Percentiles rank a stretch among this genome's conserved stretches.
phyloP scores from a whole-genome alignment of 1,284 basidiomycete genomes.

The Paramarasmius palmivorus region DNA sequence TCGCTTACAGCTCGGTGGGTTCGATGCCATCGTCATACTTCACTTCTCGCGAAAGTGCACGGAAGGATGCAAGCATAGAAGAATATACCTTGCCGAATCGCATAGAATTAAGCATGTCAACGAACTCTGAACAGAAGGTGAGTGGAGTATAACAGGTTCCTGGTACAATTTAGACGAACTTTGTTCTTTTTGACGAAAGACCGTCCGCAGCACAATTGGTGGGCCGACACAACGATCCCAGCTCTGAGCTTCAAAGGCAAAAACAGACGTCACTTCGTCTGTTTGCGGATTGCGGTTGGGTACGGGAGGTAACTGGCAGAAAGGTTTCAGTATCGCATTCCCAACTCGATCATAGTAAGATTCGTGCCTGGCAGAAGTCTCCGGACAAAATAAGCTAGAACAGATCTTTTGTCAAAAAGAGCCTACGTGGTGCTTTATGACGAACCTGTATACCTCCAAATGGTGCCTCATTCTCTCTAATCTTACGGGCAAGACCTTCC shows the following conservation, averaged over 20 bases:
- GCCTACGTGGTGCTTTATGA: slow-evolving; percentile 1
- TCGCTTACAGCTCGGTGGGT: slow-evolving; percentile 75
- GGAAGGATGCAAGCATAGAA: slow-evolving; percentile 63
- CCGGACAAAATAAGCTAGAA: slow-evolving; percentile 78
- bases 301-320: slow-evolving; percentile 94
- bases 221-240: slow-evolving; percentile 67
- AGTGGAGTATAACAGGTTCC: too few species aligned
- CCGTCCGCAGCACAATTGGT: slow-evolving; percentile 61
- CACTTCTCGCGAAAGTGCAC: slow-evolving; percentile 57
- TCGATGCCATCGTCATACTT: slow-evolving; percentile 72
- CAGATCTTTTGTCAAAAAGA: slow-evolving; percentile 5
- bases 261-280: slow-evolving; percentile 54
- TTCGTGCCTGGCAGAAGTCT: too few species aligned
- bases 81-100: slow-evolving; percentile 73
- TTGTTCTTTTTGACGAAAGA: slow-evolving; percentile 68
- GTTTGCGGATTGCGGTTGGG: slow-evolving; percentile 29
- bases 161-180: too few species aligned
- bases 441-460: slow-evolving; percentile 91
- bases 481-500: slow-evolving; percentile 54
- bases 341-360: too few species aligned
- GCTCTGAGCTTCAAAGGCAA: slow-evolving; percentile 78
- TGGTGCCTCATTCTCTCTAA: slow-evolving; percentile 61
- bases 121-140: too few species aligned
- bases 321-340: too few species aligned
- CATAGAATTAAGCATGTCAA: slow-evolving; percentile 92